Conservation (phyloP, 768 basidiomycete species). For the Naganishia vaughanmartiniae region DNA sequence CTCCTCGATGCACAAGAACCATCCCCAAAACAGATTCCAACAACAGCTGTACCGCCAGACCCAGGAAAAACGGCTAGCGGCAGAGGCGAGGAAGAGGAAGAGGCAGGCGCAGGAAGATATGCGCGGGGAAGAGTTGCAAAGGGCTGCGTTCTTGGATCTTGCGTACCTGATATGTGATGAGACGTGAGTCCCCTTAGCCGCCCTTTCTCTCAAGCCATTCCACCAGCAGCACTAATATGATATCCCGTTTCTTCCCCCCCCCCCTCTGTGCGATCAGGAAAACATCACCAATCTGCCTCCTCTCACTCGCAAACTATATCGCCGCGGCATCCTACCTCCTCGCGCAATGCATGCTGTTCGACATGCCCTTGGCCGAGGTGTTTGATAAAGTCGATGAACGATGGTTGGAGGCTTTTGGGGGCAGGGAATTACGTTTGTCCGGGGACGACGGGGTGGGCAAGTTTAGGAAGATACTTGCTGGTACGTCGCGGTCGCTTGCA, state of each 20-base stretch:
- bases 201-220: neutral
- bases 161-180: conserved; percentile 28
- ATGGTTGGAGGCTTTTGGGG: conserved; percentile 18
- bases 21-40: neutral
- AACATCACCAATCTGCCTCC: conserved; percentile 23
- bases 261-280: neutral
- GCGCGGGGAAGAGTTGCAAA: neutral
- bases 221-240: neutral
- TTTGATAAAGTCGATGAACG: conserved; percentile 12
- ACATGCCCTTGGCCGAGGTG: neutral
- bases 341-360: conserved; percentile 17
- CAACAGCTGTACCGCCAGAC: neutral
- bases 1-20: neutral
- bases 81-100: neutral
- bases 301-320: conserved; percentile 17
- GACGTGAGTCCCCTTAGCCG: conserved; percentile 2
- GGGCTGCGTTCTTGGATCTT: conserved; percentile 25
- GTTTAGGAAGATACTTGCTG: neutral
- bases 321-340: conserved; percentile 11
- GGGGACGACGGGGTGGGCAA: neutral
- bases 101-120: conserved; percentile 1
- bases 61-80: neutral
- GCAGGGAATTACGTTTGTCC: conserved; percentile 10
- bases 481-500: neutral
- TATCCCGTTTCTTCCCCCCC: neutral